phyloP scores from a whole-genome alignment of 495 filamentous ascomycete species.

The Tuber indicum region DNA sequence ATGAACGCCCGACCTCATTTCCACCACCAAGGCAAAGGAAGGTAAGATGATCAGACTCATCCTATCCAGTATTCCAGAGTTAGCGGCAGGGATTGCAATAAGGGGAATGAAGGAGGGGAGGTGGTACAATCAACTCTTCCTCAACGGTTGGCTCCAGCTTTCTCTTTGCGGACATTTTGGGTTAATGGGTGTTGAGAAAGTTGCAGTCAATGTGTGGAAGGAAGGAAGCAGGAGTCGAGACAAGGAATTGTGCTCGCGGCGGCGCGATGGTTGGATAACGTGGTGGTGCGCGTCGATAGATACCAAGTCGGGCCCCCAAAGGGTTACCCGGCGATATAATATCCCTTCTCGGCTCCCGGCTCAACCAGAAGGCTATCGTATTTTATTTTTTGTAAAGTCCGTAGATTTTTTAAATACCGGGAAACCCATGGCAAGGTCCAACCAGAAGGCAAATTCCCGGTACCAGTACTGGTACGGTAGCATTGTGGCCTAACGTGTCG shows the following conservation, averaged over 20 bases:
- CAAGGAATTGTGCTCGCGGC: neutral
- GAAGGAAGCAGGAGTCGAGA: neutral
- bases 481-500: too few relatives aligned
- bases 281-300: neutral
- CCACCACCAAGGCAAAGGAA: constrained; percentile 92
- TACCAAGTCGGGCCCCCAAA: neutral
- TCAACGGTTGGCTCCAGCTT: constrained; percentile 44
- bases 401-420: too few relatives aligned
- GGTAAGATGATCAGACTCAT: constrained; percentile 70
- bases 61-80: constrained; percentile 15
- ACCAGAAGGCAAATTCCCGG: too few relatives aligned
- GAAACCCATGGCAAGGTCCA: too few relatives aligned
- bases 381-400: too few relatives aligned
- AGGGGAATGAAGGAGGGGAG: neutral
- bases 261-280: neutral
- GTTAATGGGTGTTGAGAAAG: neutral
- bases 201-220: neutral
- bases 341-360: neutral
- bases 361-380: neutral
- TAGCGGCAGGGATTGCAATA: constrained; percentile 6
- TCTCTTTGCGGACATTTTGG: constrained; percentile 49
- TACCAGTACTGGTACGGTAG: too few relatives aligned
- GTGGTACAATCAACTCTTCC: constrained; percentile 38
- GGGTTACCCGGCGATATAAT: neutral
- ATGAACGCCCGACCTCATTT: constrained; percentile 94